A percentile compares a stretch with the other conserved stretches of the same genome.
Evolutionary conservation across 1,139 yeast genomes (phyloP).

Genomic region (Hyphopichia pseudoburtonii): DNA sequence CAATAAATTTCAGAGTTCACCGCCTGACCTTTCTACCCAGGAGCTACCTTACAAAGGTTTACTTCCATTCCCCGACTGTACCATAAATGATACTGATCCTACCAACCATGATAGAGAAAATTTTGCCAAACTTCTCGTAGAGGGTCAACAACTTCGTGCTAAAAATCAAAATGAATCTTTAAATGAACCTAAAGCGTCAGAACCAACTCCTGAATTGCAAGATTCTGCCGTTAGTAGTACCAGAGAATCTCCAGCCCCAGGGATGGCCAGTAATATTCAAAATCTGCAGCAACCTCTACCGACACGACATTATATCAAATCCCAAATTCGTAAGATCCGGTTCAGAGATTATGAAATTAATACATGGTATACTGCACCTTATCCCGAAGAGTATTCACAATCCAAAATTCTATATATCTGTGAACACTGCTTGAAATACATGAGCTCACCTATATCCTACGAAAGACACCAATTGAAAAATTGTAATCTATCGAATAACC

Average conservation of each 20-base stretch:
- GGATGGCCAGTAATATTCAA: slow-evolving; percentile 2
- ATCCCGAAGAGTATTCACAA: slow-evolving; percentile 80
- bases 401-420: slow-evolving; percentile 70
- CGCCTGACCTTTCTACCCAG: slow-evolving; percentile 4
- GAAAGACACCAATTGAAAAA: slow-evolving; percentile 76
- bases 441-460: slow-evolving; percentile 66
- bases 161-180: slow-evolving; percentile 5
- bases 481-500: slow-evolving; percentile 47
- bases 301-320: slow-evolving; percentile 16
- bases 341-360: slow-evolving; percentile 73
- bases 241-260: slow-evolving; percentile 17
- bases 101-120: slow-evolving; percentile 45
- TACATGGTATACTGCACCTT: slow-evolving; percentile 94
- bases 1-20: neutral
- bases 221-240: slow-evolving; percentile 8
- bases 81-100: slow-evolving; percentile 63
- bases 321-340: slow-evolving; percentile 54
- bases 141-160: slow-evolving; percentile 24
- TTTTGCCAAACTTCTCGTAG: slow-evolving; percentile 36
- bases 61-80: slow-evolving; percentile 57
- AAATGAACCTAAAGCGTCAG: neutral
- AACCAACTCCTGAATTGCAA: slow-evolving; percentile 1
- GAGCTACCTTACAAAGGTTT: slow-evolving; percentile 70
- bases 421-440: slow-evolving; percentile 81
- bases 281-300: slow-evolving; percentile 5